A percentile compares a stretch with the other conserved stretches of the same genome.
These are phyloP conservation scores for Polytrichum commune DNA, from an alignment of 225 moss, liverwort and hornwort genomes.

Conservation along the genomic window DNA sequence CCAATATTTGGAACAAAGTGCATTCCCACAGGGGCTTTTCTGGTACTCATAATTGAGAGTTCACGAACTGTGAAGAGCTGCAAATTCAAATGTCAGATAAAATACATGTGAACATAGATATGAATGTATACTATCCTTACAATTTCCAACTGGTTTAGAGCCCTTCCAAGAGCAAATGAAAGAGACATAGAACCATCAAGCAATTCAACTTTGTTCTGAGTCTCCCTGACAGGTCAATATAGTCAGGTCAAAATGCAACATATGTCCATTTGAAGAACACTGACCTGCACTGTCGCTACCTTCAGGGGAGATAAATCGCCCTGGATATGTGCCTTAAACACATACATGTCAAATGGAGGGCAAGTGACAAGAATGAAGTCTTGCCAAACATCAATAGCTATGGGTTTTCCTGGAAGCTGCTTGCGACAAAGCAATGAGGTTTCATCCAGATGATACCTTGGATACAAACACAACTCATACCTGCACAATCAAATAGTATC, in stretches of 20 bases:
- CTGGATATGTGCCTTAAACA: conserved; percentile 89
- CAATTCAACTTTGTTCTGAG: too few relatives aligned
- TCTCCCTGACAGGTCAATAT: too few relatives aligned
- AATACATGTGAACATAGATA: background rate
- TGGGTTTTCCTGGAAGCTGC: conserved; percentile 91
- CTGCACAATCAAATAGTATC: conserved; percentile 38
- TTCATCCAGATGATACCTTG: conserved; percentile 97
- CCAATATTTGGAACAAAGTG: conserved; percentile 86
- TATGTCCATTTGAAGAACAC: conserved; percentile 13
- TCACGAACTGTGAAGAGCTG: conserved; percentile 95
- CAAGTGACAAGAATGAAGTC: conserved; percentile 95
- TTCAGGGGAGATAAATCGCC: conserved; percentile 86
- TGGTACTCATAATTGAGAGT: conserved; percentile 96
- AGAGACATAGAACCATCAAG: too few relatives aligned
- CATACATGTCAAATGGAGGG: conserved; percentile 96
- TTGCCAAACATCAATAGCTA: conserved; percentile 98
- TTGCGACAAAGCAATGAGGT: conserved; percentile 85
- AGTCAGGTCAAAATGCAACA: too few relatives aligned
- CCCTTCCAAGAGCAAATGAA: too few relatives aligned
- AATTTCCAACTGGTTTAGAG: too few relatives aligned
- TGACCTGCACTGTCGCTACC: conserved; percentile 77
- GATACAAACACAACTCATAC: conserved; percentile 98
- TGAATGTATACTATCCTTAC: too few relatives aligned
- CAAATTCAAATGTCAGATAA: conserved; percentile 16
- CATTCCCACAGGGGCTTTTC: conserved; percentile 92